phyloP scores from a whole-genome alignment of 257 asterid species.

The Ajuga chamaepitys region DNA sequence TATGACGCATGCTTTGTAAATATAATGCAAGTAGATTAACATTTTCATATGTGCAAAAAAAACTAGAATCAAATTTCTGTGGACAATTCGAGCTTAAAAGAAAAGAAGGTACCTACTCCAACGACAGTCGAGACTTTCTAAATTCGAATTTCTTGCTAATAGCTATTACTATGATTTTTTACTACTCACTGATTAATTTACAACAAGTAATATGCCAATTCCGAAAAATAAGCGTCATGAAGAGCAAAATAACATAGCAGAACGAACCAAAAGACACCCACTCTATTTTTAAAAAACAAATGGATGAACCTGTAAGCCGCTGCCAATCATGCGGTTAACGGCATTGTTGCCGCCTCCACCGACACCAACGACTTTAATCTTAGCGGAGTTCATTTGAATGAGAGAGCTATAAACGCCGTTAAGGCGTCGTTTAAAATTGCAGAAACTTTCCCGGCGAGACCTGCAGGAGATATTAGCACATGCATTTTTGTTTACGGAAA shows the following conservation, averaged over 20 bases:
- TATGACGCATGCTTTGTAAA: too few species aligned
- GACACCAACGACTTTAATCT: constrained; percentile 91
- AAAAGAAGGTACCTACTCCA: not conserved
- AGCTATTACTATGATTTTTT: too few species aligned
- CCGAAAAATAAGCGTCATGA: too few species aligned
- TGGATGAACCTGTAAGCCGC: constrained; percentile 69
- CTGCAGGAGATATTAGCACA: constrained; percentile 19
- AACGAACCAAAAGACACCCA: not conserved
- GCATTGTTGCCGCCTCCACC: constrained; percentile 99
- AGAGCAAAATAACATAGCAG: too few species aligned
- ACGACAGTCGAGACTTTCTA: not conserved
- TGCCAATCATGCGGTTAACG: constrained; percentile 94
- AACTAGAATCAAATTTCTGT: too few species aligned
- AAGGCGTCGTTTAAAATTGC: constrained; percentile 28
- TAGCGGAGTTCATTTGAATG: constrained; percentile 67
- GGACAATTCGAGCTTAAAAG: not conserved
- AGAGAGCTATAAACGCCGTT: constrained; percentile 45
- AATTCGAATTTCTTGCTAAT: too few species aligned
- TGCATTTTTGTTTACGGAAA: constrained; percentile 26
- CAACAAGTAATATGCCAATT: not conserved
- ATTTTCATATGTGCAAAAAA: not conserved
- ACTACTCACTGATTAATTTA: not conserved
- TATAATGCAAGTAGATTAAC: not conserved
- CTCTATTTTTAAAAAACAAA: not conserved
- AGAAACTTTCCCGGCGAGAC: constrained; percentile 31